These are phyloP conservation scores for Stephanodiscus minutulus DNA, from an alignment of 108 stramenopile species.

Conservation along the genomic window DNA sequence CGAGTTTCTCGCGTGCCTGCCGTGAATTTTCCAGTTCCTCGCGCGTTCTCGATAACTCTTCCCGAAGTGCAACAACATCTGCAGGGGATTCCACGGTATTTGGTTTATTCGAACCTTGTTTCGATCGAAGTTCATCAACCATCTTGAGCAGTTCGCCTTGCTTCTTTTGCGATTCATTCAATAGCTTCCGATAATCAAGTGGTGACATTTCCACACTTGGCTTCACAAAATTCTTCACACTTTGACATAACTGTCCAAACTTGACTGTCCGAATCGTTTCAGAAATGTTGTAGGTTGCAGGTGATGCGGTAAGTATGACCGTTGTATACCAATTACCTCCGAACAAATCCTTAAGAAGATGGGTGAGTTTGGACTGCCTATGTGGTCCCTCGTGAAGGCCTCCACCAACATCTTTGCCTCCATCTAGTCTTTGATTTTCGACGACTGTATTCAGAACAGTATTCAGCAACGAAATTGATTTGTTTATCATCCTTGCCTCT, in stretches of 20 bases:
- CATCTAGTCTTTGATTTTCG: slow-evolving; percentile 53
- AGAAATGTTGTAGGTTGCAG: slow-evolving; percentile 77
- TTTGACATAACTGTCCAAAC: slow-evolving; percentile 73
- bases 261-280: slow-evolving; percentile 84
- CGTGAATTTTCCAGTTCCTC: slow-evolving; percentile 35
- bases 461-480: slow-evolving; percentile 72
- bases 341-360: slow-evolving; percentile 76
- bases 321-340: slow-evolving; percentile 87
- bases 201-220: slow-evolving; percentile 46
- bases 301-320: slow-evolving; percentile 82
- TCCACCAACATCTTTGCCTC: slow-evolving; percentile 34
- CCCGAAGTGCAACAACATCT: slow-evolving; percentile 35
- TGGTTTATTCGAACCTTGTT: slow-evolving; percentile 44
- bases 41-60: slow-evolving; percentile 36
- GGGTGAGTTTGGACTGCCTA: slow-evolving; percentile 80
- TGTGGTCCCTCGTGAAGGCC: slow-evolving; percentile 46
- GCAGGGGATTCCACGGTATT: slow-evolving; percentile 40
- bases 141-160: slow-evolving; percentile 65
- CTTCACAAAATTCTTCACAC: slow-evolving; percentile 59
- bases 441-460: slow-evolving; percentile 74
- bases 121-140: slow-evolving; percentile 60
- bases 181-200: slow-evolving; percentile 52
- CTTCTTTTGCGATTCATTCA: slow-evolving; percentile 60
- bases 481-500: slow-evolving; percentile 83
- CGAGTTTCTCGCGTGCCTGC: slow-evolving; percentile 39